Evolutionary conservation across 345 rosid species (phyloP).

Genomic region (Bruguiera gymnorhiza): DNA sequence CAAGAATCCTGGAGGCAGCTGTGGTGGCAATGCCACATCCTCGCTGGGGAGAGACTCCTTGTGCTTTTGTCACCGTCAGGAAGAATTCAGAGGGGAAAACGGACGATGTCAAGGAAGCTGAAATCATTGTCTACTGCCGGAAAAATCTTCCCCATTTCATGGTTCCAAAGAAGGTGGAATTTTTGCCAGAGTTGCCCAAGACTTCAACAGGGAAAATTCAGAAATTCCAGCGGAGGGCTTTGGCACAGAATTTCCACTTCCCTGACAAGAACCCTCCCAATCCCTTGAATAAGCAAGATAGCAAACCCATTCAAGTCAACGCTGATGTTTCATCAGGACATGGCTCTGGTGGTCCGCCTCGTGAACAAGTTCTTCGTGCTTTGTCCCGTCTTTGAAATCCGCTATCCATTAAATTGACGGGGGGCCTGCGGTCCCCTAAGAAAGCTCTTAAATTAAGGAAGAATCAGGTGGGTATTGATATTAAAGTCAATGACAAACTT

Average conservation of each 20-base stretch:
- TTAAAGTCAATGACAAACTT: too few species aligned
- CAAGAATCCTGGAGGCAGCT: conserved; percentile 44
- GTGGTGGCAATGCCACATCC: conserved; percentile 64
- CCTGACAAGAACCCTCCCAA: too few species aligned
- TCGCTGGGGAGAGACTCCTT: conserved; percentile 56
- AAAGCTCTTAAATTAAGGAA: too few species aligned
- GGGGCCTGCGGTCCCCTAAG: too few species aligned
- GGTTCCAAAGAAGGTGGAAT: conserved; percentile 44
- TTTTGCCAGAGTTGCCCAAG: conserved; percentile 37
- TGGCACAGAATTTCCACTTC: conserved; percentile 30
- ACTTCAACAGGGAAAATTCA: conserved; percentile 53
- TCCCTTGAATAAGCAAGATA: too few species aligned
- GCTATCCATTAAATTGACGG: too few species aligned
- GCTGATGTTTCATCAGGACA: too few species aligned
- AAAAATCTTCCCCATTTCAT: conserved; percentile 44
- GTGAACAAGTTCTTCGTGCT: too few species aligned
- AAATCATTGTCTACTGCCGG: conserved; percentile 40
- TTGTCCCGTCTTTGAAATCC: too few species aligned
- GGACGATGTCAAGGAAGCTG: conserved; percentile 26
- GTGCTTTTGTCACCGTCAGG: conserved; percentile 45
- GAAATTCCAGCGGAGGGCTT: conserved; percentile 40
- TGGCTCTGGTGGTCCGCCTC: too few species aligned
- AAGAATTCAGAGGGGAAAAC: conserved; percentile 6
- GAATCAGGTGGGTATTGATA: too few species aligned
- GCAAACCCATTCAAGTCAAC: too few species aligned